Conservation (phyloP, 129 eudicot species). For the Silybum marianum region DNA sequence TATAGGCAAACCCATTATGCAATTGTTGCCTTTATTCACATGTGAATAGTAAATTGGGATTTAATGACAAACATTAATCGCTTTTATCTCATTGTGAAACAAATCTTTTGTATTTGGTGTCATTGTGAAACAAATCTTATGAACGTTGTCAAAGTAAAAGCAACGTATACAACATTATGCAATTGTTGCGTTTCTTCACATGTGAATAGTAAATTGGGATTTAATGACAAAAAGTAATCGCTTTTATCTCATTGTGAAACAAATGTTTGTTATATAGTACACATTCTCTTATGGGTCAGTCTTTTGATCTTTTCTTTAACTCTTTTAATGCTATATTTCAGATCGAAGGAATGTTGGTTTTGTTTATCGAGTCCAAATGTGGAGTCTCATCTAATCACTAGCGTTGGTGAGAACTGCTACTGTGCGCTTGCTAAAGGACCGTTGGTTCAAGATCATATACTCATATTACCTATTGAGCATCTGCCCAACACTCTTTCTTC, state of each 20-base stretch:
- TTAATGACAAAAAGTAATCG: too few relatives aligned
- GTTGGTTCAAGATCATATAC: constrained; percentile 76
- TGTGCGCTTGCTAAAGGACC: constrained; percentile 97
- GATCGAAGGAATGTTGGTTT: constrained; percentile 98
- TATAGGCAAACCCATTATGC: not conserved
- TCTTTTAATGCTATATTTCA: constrained; percentile 26
- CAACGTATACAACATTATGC: too few relatives aligned
- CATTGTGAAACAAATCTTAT: too few relatives aligned
- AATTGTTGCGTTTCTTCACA: too few relatives aligned
- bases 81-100: not conserved
- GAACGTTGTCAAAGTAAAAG: too few relatives aligned
- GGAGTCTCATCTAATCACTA: constrained; percentile 85
- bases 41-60: not conserved
- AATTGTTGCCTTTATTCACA: not conserved
- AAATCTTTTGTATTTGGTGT: too few relatives aligned
- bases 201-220: too few relatives aligned
- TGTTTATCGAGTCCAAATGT: constrained; percentile 95
- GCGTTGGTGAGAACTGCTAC: constrained; percentile 77
- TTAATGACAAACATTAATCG: not conserved
- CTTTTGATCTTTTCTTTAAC: not conserved
- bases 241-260: too few relatives aligned
- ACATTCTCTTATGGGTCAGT: not conserved
- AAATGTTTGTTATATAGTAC: too few relatives aligned
- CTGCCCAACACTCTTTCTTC: constrained; percentile 68
- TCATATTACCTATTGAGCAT: constrained; percentile 90